phyloP scores from a whole-genome alignment of 495 filamentous ascomycete genomes.

The Oidiodendron maius region DNA sequence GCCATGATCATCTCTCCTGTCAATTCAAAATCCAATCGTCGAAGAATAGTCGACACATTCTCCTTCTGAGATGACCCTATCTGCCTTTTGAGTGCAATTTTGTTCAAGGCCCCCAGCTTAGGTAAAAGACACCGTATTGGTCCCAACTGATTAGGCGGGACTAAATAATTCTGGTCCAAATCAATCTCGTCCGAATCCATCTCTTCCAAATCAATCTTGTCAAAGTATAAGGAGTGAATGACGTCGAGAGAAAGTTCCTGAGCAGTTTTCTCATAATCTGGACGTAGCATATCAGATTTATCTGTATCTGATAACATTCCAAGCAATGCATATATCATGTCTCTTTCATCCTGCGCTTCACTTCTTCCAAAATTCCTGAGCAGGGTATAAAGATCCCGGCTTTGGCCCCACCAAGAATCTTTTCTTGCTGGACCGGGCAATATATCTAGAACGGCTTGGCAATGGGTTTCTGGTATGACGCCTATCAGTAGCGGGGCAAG shows the following conservation, averaged over 20 bases:
- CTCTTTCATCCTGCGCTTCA: constrained; percentile 24
- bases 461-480: constrained; percentile 3
- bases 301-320: constrained; percentile 25
- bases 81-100: too few species aligned
- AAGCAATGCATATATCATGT: constrained; percentile 31
- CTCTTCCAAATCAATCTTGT: too few species aligned
- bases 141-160: too few species aligned
- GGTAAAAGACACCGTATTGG: too few species aligned
- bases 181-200: too few species aligned
- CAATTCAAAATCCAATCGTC: too few species aligned
- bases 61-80: too few species aligned
- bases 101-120: too few species aligned
- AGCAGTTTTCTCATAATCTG: constrained; percentile 18
- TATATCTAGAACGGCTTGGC: constrained; percentile 28
- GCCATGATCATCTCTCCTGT: too few species aligned
- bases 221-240: neutral
- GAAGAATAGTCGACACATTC: too few species aligned
- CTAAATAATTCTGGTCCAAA: too few species aligned
- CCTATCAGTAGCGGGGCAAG: constrained; percentile 19
- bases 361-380: constrained; percentile 25
- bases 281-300: constrained; percentile 6
- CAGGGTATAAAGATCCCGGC: constrained; percentile 23
- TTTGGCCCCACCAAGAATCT: constrained; percentile 26
- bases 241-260: constrained; percentile 14
- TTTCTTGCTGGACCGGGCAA: constrained; percentile 30